Evolutionary conservation across 495 filamentous ascomycete species (phyloP).

Genomic region (Penicillium taxi): DNA sequence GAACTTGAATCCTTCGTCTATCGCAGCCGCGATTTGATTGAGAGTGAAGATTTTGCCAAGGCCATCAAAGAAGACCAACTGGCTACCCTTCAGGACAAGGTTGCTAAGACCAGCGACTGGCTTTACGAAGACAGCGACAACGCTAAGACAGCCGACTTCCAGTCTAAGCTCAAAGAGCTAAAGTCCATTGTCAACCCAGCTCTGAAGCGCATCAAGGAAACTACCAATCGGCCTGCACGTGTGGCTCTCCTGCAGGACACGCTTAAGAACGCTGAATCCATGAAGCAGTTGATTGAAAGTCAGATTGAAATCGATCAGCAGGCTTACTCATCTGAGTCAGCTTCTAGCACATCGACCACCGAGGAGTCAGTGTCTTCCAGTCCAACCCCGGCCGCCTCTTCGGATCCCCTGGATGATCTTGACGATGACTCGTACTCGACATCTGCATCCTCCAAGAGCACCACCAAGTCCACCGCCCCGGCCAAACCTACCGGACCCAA

Average conservation of each 20-base stretch:
- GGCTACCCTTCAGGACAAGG: conserved; percentile 51
- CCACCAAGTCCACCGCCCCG: conserved; percentile 22
- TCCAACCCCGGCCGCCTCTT: conserved; percentile 20
- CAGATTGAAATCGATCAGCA: conserved; percentile 37
- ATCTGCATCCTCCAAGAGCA: conserved; percentile 20
- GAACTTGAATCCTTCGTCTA: conserved; percentile 92
- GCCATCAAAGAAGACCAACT: conserved; percentile 60
- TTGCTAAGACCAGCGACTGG: conserved; percentile 72
- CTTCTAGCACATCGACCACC: conserved; percentile 19
- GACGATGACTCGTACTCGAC: conserved; percentile 40
- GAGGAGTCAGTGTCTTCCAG: conserved; percentile 22
- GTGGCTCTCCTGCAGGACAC: conserved; percentile 55
- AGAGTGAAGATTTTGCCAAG: conserved; percentile 62
- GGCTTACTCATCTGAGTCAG: conserved; percentile 30
- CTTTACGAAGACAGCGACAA: conserved; percentile 78
- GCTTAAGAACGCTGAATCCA: conserved; percentile 46
- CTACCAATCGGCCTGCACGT: conserved; percentile 54
- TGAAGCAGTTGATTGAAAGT: conserved; percentile 37
- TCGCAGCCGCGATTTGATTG: conserved; percentile 70
- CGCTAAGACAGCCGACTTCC: conserved; percentile 62
- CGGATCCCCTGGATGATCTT: conserved; percentile 23
- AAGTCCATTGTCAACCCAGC: conserved; percentile 64
- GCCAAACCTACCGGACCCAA: conserved; percentile 32
- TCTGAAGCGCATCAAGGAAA: conserved; percentile 59
- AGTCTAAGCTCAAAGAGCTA: conserved; percentile 60